A percentile compares a stretch with the other conserved stretches of the same genome.
Conservation (phyloP, 208 protist genomes). For the Leishmania amazonensis region DNA sequence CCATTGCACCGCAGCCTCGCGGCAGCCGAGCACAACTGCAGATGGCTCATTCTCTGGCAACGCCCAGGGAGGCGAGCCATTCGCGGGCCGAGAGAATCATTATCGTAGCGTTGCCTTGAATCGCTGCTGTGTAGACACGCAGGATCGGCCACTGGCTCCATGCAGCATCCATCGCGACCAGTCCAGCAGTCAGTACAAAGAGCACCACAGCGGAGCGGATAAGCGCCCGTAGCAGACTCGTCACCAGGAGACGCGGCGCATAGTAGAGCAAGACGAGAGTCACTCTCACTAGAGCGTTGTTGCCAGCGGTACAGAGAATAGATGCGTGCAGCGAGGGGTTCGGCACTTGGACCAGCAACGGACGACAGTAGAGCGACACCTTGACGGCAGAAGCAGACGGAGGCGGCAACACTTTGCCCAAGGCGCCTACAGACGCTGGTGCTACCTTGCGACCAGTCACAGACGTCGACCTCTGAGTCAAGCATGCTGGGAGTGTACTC, state of each 20-base stretch:
- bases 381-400: background rate
- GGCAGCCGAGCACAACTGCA: background rate
- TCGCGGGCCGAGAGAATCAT: background rate
- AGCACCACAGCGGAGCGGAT: background rate
- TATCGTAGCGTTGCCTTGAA: background rate
- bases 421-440: background rate
- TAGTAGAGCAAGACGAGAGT: background rate
- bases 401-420: background rate
- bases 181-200: background rate
- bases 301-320: constrained; percentile 2
- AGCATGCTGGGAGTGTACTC: background rate
- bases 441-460: no score
- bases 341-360: constrained; percentile 22
- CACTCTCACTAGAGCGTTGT: background rate
- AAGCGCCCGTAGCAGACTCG: background rate
- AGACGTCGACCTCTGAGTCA: background rate
- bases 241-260: constrained; percentile 1
- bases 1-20: background rate
- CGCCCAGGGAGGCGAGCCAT: background rate
- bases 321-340: constrained; percentile 7
- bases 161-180: constrained; percentile 8
- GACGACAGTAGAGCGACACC: constrained; percentile 27
- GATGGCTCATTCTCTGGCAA: background rate
- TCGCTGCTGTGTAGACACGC: background rate
- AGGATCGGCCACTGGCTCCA: constrained; percentile 6